Conservation (phyloP, 73 alveolate genomes). For the Paramecium tetraurelia region DNA sequence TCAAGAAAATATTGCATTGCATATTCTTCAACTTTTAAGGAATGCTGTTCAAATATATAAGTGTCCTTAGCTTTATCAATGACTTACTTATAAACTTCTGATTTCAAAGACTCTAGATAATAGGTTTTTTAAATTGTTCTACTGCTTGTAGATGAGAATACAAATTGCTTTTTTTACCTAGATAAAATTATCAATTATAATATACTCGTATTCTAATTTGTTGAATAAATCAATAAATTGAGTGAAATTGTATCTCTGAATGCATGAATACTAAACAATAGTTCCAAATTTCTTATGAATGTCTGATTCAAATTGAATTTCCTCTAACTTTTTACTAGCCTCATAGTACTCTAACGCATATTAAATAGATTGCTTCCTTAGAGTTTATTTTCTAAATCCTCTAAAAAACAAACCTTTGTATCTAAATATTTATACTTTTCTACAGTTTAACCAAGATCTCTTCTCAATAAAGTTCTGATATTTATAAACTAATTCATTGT, state of each 20-base stretch:
- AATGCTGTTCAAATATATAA: neutral
- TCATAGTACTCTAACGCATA: neutral
- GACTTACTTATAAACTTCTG: neutral
- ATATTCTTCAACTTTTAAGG: neutral
- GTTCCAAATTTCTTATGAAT: neutral
- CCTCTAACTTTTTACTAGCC: neutral
- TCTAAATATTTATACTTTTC: neutral
- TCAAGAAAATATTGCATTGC: neutral
- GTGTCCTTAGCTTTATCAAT: neutral
- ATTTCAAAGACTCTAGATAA: neutral
- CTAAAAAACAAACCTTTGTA: neutral
- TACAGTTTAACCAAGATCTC: neutral
- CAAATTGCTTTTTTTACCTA: neutral
- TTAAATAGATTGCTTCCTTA: neutral
- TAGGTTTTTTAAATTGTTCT: neutral
- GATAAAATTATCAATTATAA: neutral
- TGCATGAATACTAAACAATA: neutral
- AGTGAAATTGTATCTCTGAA: neutral
- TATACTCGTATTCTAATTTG: neutral
- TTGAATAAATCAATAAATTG: neutral
- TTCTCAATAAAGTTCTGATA: neutral
- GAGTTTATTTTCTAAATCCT: conserved; percentile 21
- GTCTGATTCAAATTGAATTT: neutral
- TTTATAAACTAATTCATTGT: neutral
- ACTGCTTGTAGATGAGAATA: neutral